Evolutionary conservation across 139 green algal species (phyloP).

Genomic region (Closterium sp.): DNA sequence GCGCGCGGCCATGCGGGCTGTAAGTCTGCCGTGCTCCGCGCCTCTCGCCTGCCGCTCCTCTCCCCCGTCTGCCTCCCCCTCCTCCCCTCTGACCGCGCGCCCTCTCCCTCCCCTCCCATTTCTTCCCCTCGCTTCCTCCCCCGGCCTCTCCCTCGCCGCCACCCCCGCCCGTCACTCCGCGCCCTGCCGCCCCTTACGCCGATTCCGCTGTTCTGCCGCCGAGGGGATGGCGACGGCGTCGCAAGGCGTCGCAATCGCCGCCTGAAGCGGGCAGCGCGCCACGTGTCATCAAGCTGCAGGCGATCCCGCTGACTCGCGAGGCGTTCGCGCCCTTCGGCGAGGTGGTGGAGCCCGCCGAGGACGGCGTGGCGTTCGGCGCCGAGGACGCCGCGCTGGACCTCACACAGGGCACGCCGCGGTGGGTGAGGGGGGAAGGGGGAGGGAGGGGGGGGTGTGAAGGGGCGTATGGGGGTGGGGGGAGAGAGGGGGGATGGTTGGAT

Average conservation of each 20-base stretch:
- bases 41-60: not conserved
- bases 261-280: not conserved
- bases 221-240: not conserved
- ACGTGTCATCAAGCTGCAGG: not conserved
- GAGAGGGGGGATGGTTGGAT: too few relatives aligned
- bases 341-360: slow-evolving; percentile 32
- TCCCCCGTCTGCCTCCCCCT: not conserved
- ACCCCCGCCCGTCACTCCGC: not conserved
- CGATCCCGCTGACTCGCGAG: slow-evolving; percentile 31
- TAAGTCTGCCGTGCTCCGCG: not conserved
- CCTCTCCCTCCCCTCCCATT: not conserved
- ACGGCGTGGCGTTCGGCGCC: slow-evolving; percentile 31
- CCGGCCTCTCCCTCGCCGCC: too few relatives aligned
- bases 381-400: slow-evolving; percentile 46
- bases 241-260: not conserved
- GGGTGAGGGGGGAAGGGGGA: not conserved
- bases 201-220: not conserved
- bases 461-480: not conserved
- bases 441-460: not conserved
- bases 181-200: not conserved
- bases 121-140: not conserved
- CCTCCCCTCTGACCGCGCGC: not conserved
- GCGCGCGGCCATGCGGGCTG: not conserved
- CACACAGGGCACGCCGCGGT: slow-evolving; percentile 33
- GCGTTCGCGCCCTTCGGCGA: slow-evolving; percentile 47